phyloP scores from a whole-genome alignment of 148 eudicot genomes.

The Dianthus caryophyllus region DNA sequence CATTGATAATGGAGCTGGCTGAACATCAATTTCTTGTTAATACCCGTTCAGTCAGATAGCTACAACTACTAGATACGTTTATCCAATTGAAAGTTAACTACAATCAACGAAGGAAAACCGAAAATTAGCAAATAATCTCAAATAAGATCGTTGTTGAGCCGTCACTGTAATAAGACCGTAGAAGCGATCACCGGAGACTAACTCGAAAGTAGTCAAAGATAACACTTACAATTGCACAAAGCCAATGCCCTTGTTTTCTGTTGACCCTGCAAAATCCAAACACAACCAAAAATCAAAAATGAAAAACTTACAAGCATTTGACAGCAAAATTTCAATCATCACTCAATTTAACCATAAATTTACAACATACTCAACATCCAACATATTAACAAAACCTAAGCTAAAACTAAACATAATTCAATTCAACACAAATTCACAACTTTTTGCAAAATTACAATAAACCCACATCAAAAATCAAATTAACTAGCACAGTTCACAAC shows the following conservation, averaged over 20 bases:
- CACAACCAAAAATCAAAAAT: neutral
- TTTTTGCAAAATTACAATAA: neutral
- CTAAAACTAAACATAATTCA: neutral
- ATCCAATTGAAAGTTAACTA: neutral
- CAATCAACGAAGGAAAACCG: neutral
- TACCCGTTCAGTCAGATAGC: neutral
- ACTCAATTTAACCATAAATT: neutral
- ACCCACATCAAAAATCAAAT: neutral
- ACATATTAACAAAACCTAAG: neutral
- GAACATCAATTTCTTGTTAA: neutral
- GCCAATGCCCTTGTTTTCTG: constrained; percentile 80
- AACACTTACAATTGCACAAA: constrained; percentile 83
- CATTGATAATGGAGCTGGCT: neutral
- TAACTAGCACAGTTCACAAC: neutral
- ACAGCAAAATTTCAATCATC: neutral
- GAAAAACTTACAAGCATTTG: neutral
- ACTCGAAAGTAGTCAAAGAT: neutral
- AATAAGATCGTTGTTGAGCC: no score
- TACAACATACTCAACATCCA: neutral
- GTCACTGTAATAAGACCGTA: no score
- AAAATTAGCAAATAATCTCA: no score
- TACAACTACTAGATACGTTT: neutral
- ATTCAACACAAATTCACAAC: neutral
- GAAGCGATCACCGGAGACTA: no score
- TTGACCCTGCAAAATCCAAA: constrained; percentile 47